phyloP scores from a whole-genome alignment of 805 yeast species.

The Candida railenensis region DNA sequence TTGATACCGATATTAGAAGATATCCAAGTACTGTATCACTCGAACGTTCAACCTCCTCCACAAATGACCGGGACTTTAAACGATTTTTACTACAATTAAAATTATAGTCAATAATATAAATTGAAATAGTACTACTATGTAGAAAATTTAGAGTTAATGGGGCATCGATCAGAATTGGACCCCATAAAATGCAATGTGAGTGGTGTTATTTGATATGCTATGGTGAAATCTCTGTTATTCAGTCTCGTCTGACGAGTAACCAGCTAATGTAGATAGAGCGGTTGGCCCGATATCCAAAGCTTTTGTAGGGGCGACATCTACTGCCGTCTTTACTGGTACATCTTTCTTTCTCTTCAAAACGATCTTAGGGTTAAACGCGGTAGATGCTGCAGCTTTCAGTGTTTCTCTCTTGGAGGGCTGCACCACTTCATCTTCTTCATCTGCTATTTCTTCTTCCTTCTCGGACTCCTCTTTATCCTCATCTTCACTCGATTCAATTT shows the following conservation, averaged over 20 bases:
- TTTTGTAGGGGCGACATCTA: background rate
- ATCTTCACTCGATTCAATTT: constrained; percentile 5
- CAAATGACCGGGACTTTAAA: constrained; percentile 32
- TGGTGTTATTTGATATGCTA: background rate
- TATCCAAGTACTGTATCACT: constrained; percentile 31
- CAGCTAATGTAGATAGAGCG: background rate
- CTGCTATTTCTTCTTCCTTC: constrained; percentile 2
- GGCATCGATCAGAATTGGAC: too few species aligned
- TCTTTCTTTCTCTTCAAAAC: background rate
- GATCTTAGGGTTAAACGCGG: background rate
- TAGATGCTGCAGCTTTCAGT: background rate
- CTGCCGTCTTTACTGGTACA: background rate
- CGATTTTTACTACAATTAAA: constrained; percentile 24
- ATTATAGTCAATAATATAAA: background rate
- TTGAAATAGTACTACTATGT: background rate
- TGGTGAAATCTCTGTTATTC: background rate
- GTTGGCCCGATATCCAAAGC: background rate
- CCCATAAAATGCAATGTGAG: background rate
- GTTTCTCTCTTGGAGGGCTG: background rate
- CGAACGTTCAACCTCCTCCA: constrained; percentile 31
- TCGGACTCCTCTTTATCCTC: constrained; percentile 3
- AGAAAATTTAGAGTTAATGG: too few species aligned
- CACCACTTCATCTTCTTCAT: background rate
- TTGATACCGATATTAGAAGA: constrained; percentile 26
- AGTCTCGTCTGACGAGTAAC: constrained; percentile 3